Conservation (phyloP, 148 eudicot genomes). For the Gaultheria prostrata region DNA sequence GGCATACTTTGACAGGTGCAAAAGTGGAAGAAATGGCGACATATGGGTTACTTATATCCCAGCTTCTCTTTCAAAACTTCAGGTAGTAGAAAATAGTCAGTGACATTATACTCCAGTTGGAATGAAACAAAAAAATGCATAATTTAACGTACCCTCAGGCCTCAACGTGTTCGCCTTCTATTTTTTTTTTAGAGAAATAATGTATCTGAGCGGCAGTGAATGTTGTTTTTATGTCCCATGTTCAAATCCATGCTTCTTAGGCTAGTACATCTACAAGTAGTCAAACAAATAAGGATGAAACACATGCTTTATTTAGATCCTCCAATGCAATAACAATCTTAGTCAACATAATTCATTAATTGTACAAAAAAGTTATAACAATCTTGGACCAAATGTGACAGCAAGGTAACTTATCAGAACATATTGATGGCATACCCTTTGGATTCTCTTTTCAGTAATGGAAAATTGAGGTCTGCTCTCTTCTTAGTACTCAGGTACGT, state of each 20-base stretch:
- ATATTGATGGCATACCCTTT: not conserved
- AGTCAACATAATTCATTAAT: too few species aligned
- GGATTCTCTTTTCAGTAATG: not conserved
- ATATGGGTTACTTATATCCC: conserved; percentile 46
- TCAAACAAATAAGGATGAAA: not conserved
- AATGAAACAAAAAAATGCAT: too few species aligned
- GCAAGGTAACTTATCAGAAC: not conserved
- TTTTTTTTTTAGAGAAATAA: too few species aligned
- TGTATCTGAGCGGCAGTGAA: too few species aligned
- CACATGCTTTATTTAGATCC: not conserved
- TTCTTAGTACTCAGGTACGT: not conserved
- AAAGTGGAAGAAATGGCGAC: not conserved
- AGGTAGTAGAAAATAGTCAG: conserved; percentile 63
- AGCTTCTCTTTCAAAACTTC: conserved; percentile 72
- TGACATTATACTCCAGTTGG: conserved; percentile 78
- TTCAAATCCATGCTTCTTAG: too few species aligned
- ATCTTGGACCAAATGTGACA: not conserved
- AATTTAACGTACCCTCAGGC: too few species aligned
- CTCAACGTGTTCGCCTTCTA: too few species aligned
- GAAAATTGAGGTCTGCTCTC: not conserved
- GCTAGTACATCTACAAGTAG: not conserved
- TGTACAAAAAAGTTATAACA: too few species aligned
- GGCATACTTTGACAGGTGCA: not conserved
- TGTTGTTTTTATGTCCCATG: too few species aligned
- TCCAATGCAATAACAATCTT: not conserved